A percentile compares a stretch with the other conserved stretches of the same genome.
phyloP scores from a whole-genome alignment of 2,329 filamentous ascomycete species.

The Scorias spongiosa region DNA sequence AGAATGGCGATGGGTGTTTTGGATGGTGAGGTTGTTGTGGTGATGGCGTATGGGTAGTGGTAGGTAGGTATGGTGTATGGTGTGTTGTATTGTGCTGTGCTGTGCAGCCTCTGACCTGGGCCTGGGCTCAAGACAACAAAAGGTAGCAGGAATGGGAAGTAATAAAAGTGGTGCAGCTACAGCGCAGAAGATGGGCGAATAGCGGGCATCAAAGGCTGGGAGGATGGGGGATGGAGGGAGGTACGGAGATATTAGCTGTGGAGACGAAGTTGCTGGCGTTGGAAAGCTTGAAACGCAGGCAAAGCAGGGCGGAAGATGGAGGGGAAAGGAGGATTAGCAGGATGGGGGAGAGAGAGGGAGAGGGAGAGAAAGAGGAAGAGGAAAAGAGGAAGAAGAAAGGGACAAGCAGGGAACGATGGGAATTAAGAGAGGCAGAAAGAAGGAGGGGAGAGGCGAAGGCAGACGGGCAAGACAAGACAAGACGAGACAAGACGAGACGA shows the following conservation, averaged over 20 bases:
- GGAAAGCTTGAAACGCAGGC: constrained; percentile 1
- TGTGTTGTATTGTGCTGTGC: too few relatives aligned
- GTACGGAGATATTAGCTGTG: not conserved
- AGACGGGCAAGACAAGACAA: too few relatives aligned
- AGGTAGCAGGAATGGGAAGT: too few relatives aligned
- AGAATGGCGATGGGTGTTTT: too few relatives aligned
- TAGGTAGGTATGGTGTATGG: too few relatives aligned
- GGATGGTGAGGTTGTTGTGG: too few relatives aligned
- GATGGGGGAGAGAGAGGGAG: not conserved
- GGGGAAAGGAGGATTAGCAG: not conserved
- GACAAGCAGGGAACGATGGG: not conserved
- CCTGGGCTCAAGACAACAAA: too few relatives aligned
- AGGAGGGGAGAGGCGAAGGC: not conserved
- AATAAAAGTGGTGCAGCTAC: too few relatives aligned
- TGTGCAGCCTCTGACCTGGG: too few relatives aligned
- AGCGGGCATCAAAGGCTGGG: not conserved
- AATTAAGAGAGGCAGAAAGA: not conserved
- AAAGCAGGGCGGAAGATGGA: not conserved
- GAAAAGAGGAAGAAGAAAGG: not conserved
- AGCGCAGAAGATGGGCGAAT: too few relatives aligned
- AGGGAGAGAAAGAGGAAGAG: constrained; percentile 3
- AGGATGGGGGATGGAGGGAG: not conserved
- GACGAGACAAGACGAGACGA: not conserved
- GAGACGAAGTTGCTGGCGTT: not conserved
- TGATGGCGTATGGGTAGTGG: too few relatives aligned